These are phyloP conservation scores for Penicillium olsonii DNA, from an alignment of 2,329 filamentous ascomycete species.

Conservation along the genomic window DNA sequence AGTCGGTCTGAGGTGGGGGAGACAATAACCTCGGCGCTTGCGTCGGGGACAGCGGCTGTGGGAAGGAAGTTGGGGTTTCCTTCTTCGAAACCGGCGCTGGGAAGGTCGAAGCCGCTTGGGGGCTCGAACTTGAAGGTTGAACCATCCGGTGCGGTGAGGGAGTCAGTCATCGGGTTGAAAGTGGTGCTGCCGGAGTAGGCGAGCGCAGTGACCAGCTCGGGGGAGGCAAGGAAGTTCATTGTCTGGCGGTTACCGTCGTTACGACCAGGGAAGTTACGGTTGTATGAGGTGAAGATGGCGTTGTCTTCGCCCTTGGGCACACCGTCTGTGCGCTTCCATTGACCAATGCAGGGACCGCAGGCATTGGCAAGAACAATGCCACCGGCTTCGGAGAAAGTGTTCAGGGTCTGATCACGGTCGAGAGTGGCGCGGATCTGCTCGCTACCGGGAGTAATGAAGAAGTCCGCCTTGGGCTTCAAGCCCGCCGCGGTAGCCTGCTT, in stretches of 20 bases:
- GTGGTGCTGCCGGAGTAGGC: conserved; percentile 87
- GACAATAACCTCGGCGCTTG: conserved; percentile 72
- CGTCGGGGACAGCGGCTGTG: conserved; percentile 69
- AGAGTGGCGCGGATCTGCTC: conserved; percentile 96
- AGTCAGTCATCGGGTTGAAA: conserved; percentile 94
- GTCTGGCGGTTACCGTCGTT: conserved; percentile 96
- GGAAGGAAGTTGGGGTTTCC: conserved; percentile 76
- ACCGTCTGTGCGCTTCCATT: conserved; percentile 91
- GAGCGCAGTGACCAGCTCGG: conserved; percentile 96
- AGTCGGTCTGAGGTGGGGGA: conserved; percentile 86
- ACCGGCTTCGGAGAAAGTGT: conserved; percentile 82
- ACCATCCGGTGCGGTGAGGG: conserved; percentile 76
- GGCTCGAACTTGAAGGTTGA: conserved; percentile 81
- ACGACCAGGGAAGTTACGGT: conserved; percentile 95
- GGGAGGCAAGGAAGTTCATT: conserved; percentile 98
- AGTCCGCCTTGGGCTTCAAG: conserved; percentile 82
- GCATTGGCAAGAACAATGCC: conserved; percentile 92
- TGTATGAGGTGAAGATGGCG: conserved; percentile 95
- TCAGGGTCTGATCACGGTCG: conserved; percentile 81
- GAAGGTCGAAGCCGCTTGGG: conserved; percentile 63
- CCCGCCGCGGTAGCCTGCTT: conserved; percentile 90
- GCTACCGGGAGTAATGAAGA: conserved; percentile 94
- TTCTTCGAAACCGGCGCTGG: conserved; percentile 74
- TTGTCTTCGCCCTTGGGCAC: conserved; percentile 83
- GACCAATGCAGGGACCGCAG: conserved; percentile 81